Evolutionary conservation across 2,329 filamentous ascomycete genomes (phyloP), one percentile per base, ranked within the genome.

Genomic region (Monosporascus sp.): DNA sequence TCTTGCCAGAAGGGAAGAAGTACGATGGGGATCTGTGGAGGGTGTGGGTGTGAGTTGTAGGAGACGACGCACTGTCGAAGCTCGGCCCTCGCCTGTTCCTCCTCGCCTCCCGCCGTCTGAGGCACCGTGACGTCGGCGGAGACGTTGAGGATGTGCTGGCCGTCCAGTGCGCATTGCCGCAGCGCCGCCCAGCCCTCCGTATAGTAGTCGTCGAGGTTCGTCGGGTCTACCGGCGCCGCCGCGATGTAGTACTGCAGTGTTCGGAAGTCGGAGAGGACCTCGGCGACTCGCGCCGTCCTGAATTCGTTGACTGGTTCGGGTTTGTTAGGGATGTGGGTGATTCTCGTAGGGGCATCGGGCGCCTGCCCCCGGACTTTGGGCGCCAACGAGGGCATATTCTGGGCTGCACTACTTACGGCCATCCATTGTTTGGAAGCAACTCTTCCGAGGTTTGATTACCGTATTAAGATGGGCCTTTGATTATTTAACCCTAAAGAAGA

Each of bases 91-190:
- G 68, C 69, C 66, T 86, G 83, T 66, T 86, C 83, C 22, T 79
- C 76, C 52, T 78, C 76, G 11, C 80, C 80, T 51, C 81, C 82
- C 47, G 66, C 68, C 47, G 77, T 68, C 45, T 72, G 70, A 4
- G 83, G 82, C 14, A 86, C 82, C 50, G 73, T 75, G 17, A 82
- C 82, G 66, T 86, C 84, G 41, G 83, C 83, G 22, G 81, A 82
- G 61, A 80, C 83, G 64, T 86, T 82, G 56, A 86, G 76, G 59
- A 87, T 85, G 69, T 84, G 76, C 64, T 84, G 82, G 7, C 83
- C 83, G 61, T 86, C 84, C 43, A 84, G 64, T 49, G 77, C 73
- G 70, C 83, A 86, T 69, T 87, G 83, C 43, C 83, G 78, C 50
- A 87, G 71, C 17, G 77, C 77, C 5, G 79, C 76, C 82, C 82